Conservation (phyloP, 805 yeast genomes). For the Torulaspora gathmanii region DNA sequence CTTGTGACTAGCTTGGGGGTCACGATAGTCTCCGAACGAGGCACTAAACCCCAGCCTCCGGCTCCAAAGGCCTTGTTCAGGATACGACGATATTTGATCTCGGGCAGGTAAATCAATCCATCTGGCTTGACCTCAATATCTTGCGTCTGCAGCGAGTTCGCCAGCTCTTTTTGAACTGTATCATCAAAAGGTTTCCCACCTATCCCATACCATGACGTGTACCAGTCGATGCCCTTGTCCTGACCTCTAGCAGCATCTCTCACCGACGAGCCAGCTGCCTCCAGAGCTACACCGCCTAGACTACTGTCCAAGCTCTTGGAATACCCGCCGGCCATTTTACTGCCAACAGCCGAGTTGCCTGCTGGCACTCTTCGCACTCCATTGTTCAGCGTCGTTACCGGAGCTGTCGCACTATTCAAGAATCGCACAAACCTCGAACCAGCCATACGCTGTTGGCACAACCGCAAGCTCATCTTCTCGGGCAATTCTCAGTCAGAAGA, state of each 20-base stretch:
- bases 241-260: neutral
- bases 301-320: constrained; percentile 16
- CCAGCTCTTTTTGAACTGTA: constrained; percentile 54
- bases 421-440: neutral
- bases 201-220: constrained; percentile 79
- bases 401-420: constrained; percentile 3
- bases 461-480: constrained; percentile 1
- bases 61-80: constrained; percentile 92
- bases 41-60: constrained; percentile 98
- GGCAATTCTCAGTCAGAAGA: neutral
- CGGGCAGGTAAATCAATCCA: constrained; percentile 87
- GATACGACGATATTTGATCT: constrained; percentile 88
- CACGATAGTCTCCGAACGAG: constrained; percentile 78
- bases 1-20: constrained; percentile 74
- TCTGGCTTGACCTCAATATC: constrained; percentile 96
- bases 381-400: constrained; percentile 1
- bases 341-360: neutral
- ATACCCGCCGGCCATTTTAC: constrained; percentile 7
- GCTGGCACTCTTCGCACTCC: constrained; percentile 4
- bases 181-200: constrained; percentile 72
- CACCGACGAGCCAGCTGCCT: neutral
- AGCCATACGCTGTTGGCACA: neutral
- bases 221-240: constrained; percentile 55
- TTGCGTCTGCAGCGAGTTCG: constrained; percentile 55
- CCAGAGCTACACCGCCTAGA: constrained; percentile 13